Evolutionary conservation across 2,329 filamentous ascomycete species (phyloP), one percentile per base, ranked within the genome.

Genomic region (Monilinia vaccinii-corymbosi): DNA sequence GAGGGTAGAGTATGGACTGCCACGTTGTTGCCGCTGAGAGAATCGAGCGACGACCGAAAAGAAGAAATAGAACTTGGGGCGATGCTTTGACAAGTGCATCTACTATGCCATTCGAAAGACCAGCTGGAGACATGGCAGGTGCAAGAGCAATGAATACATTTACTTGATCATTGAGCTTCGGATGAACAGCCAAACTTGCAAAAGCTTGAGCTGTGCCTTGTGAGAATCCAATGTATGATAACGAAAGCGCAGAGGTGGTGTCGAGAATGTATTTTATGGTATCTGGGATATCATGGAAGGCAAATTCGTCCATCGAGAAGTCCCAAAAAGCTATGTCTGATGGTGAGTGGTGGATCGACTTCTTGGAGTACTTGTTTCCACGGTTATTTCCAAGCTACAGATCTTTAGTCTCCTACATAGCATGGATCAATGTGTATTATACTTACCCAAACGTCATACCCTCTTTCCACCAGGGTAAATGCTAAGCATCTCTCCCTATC

Each of bases 351-450:
- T 86, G 81, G 56, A 92, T 83, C 2, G 86, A 92, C 75, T 99
- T 99, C 74, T 97, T 99, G 49, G 91, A 96, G 76, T 99, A 99
- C 73, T 99, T 99, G 80, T 99, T 99, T 53, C 94, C 94, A 40
- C 94, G 86, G 71, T 99, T 99, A 74, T 99, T 99, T 55, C 94
- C 94, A 63, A 99, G 80, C 89, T 89, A 46, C 16, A 45, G 7
- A 16, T 21, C n/a, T 47, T 73, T 52, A 74, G 70, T 51, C 48
- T 31, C 14, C 52, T 34, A 23, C 16, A 28, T 23, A 18, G 25
- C 13, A 48, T 36, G 49, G 13, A 18, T 25, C 10, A 21, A 25
- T 23, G 34, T n/a, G 21, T 25, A 21, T n/a, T 16, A 23, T 32
- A 76, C 83, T 68, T 75, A 88, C 86, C 90, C 94, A 99, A 65